A percentile compares a stretch with the other conserved stretches of the same genome.
phyloP scores from a whole-genome alignment of 2,329 filamentous ascomycete genomes.

The Cercospora sp. region DNA sequence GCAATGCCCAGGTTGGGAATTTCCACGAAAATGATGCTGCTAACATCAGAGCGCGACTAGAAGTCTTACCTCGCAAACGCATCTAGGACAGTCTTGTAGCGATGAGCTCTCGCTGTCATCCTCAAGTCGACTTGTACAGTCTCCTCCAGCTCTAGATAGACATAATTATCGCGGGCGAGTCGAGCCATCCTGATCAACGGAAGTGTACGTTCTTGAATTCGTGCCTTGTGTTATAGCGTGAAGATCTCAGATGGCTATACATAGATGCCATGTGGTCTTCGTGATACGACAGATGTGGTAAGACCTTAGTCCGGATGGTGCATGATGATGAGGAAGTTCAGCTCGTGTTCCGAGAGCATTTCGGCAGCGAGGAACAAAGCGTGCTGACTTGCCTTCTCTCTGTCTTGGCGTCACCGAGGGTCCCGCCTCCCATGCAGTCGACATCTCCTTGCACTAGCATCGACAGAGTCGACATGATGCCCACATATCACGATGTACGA shows the following conservation, averaged over 20 bases:
- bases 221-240: not conserved
- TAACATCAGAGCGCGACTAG: not conserved
- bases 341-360: not conserved
- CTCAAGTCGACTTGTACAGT: not conserved
- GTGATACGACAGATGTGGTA: not conserved
- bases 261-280: not conserved
- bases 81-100: not conserved
- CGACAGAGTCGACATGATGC: not conserved
- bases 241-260: not conserved
- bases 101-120: not conserved
- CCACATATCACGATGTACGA: not conserved
- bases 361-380: not conserved
- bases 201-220: not conserved
- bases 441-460: not conserved
- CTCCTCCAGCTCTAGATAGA: not conserved
- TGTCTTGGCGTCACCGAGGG: not conserved
- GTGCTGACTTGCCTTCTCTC: not conserved
- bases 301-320: not conserved
- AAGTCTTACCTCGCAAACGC: not conserved
- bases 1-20: not conserved
- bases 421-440: not conserved
- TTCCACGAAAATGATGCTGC: not conserved
- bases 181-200: not conserved
- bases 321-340: not conserved
- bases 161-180: not conserved